Percentiles rank a stretch among this genome's conserved stretches.
These are phyloP conservation scores for Solanum pimpinellifolium DNA, from an alignment of 257 asterid genomes.

Conservation along the genomic window DNA sequence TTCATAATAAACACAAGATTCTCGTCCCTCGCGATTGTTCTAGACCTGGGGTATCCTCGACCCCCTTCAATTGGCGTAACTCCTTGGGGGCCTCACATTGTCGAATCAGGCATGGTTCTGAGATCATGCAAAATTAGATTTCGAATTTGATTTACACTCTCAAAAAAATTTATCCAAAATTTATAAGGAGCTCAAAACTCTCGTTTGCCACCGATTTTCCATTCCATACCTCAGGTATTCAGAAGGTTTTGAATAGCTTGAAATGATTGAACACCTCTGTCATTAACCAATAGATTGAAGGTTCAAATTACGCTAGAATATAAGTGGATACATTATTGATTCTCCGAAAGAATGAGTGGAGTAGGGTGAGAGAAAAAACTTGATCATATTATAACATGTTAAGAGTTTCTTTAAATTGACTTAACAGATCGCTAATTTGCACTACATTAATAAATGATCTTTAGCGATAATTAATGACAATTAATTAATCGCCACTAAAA, in stretches of 20 bases:
- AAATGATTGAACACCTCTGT: too few relatives aligned
- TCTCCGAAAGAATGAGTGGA: background rate
- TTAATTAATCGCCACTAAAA: too few relatives aligned
- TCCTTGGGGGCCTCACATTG: background rate
- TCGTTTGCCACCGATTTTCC: accelerated
- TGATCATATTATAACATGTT: background rate
- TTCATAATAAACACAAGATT: too few relatives aligned
- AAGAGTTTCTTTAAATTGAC: background rate
- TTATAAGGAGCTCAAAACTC: background rate
- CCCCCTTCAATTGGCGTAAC: background rate
- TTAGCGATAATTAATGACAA: too few relatives aligned
- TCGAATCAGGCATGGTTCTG: accelerated
- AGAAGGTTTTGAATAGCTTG: background rate
- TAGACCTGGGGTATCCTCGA: too few relatives aligned
- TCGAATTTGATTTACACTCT: background rate
- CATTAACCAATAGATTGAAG: background rate
- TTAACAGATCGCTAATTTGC: background rate
- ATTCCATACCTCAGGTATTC: background rate
- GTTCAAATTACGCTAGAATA: too few relatives aligned
- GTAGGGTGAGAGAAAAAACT: background rate
- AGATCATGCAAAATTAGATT: background rate
- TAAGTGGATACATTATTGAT: too few relatives aligned
- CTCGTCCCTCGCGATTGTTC: too few relatives aligned
- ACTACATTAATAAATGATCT: too few relatives aligned
- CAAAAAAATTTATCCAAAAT: background rate